These are phyloP conservation scores for Botrytis porri DNA, from an alignment of 2,329 filamentous ascomycete genomes.

Conservation along the genomic window DNA sequence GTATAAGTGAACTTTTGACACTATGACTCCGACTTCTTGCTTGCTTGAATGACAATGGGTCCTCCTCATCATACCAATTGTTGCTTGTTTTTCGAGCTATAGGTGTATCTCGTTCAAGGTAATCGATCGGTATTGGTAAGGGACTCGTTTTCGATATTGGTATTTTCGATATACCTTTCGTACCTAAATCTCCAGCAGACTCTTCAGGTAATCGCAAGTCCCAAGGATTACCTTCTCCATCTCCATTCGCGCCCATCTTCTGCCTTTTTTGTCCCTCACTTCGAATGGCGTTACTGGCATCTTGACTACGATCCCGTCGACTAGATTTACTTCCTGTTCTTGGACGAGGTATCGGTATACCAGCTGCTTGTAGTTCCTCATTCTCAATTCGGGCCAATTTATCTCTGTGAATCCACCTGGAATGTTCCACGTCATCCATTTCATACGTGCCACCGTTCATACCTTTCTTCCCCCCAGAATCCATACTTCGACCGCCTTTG, in stretches of 20 bases:
- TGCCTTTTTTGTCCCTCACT: slow-evolving; percentile 43
- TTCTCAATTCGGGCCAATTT: slow-evolving; percentile 80
- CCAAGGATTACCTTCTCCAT: slow-evolving; percentile 54
- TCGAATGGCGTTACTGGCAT: slow-evolving; percentile 33
- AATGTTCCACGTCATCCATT: slow-evolving; percentile 52
- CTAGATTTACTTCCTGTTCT: slow-evolving; percentile 51
- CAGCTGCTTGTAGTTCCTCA: slow-evolving; percentile 75
- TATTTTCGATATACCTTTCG: slow-evolving; percentile 73
- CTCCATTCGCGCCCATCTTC: slow-evolving; percentile 41
- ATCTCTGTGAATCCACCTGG: slow-evolving; percentile 83
- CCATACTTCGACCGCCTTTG: slow-evolving; percentile 31
- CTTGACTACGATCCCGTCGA: slow-evolving; percentile 41
- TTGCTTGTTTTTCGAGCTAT: slow-evolving; percentile 59
- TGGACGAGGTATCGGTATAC: slow-evolving; percentile 57
- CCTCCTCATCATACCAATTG: slow-evolving; percentile 53
- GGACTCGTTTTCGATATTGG: slow-evolving; percentile 80
- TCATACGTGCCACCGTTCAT: slow-evolving; percentile 32
- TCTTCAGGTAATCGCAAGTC: slow-evolving; percentile 77
- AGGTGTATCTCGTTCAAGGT: slow-evolving; percentile 71
- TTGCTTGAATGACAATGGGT: slow-evolving; percentile 58
- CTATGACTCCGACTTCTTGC: slow-evolving; percentile 70
- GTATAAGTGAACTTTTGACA: slow-evolving; percentile 44
- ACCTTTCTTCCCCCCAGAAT: slow-evolving; percentile 31
- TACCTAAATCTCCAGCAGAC: slow-evolving; percentile 59
- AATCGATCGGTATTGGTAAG: slow-evolving; percentile 67